phyloP scores from a whole-genome alignment of 179 eudicot species.

The Actinidia arguta region DNA sequence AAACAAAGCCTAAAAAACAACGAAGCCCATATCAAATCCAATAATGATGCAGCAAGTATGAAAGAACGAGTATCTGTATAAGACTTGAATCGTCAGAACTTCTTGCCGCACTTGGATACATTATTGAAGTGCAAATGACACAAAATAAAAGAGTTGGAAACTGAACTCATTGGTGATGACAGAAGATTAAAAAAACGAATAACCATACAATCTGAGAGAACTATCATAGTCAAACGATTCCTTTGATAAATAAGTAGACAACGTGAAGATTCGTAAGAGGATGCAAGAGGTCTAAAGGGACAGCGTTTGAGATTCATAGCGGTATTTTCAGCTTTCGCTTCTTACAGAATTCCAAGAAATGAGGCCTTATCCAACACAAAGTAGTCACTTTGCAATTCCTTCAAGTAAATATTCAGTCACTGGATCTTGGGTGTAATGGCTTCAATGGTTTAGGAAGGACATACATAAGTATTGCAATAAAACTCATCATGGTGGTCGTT shows the following conservation, averaged over 20 bases:
- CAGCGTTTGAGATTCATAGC: background rate
- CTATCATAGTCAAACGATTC: background rate
- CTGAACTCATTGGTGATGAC: background rate
- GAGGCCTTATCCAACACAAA: background rate
- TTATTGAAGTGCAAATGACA: too few species aligned
- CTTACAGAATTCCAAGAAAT: background rate
- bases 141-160: background rate
- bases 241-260: background rate
- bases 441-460: background rate
- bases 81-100: too few species aligned
- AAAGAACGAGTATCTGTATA: background rate
- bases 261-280: background rate
- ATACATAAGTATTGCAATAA: background rate
- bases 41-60: background rate
- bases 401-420: background rate
- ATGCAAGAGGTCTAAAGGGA: background rate
- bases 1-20: too few species aligned
- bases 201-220: background rate
- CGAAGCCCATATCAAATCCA: too few species aligned
- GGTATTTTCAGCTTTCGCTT: background rate
- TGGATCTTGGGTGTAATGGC: background rate
- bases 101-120: too few species aligned
- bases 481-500: background rate
- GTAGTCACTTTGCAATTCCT: background rate
- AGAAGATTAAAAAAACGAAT: background rate